Evolutionary conservation across 129 eudicot species (phyloP), one percentile per base, ranked within the genome.

Genomic region (Helichrysum umbraculigerum): DNA sequence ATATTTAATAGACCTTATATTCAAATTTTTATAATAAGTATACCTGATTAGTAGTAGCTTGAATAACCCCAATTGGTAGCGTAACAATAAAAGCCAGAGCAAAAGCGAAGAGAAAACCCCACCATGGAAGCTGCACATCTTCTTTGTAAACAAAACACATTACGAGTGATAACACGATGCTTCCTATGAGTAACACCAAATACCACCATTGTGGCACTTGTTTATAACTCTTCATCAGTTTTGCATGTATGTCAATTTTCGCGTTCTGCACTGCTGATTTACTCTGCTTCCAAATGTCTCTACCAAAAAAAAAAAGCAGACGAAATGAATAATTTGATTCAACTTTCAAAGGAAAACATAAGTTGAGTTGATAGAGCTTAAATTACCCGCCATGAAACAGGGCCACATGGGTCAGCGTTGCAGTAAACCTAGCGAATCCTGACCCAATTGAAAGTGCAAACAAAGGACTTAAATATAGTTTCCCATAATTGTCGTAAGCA

Each of bases 1-100:
- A 3, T 5, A 47, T 47, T 47, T 47, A 14, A 4, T 1, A 47
- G 54, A 47, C 6, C 54, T 69, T 35, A 8, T 28, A 8, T 5
- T 42, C 57, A 3, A 32, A 33, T 0, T 6, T 10, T 11, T 9
- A 35, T 16, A 59, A 0, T 9, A 12, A 14, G 21, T 2, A 10
- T 75, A 93, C 98, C 96, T 93, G 98, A 83, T 93, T 93, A 34
- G 98, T 93, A 17, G 98, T 93, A 10, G 98, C 98, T 84, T 93
- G 98, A 81, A 93, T 93, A 76, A 93, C 97, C 50, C 98, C 98
- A 21, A 93, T 93, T 3, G 98, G 98, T 34, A 90, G 96, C 11
- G 98, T 90, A 19, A 93, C 97, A 20, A 90, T 37, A 77, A 79
- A 90, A 78, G 98, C 98, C 60, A 94, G 78, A 25, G 57, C 88